phyloP scores from a whole-genome alignment of 1,284 basidiomycete species.

The Cutaneotrichosporon sp. region DNA sequence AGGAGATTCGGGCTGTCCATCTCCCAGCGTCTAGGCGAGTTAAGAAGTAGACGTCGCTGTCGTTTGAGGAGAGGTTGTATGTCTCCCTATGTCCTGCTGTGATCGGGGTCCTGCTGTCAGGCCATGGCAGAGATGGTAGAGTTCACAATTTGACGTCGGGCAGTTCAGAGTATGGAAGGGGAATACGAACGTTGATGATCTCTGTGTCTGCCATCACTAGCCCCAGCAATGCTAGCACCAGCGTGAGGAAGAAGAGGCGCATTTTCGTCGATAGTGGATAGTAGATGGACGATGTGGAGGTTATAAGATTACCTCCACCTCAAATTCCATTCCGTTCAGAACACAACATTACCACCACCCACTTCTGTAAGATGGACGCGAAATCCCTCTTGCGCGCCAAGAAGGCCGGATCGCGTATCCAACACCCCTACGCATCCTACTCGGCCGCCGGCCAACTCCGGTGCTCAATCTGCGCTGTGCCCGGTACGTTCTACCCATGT shows the following conservation, averaged over 20 bases:
- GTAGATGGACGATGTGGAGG: background rate
- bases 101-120: background rate
- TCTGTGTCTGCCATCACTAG: slow-evolving; percentile 40
- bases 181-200: slow-evolving; percentile 42
- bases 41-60: slow-evolving; percentile 24
- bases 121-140: background rate
- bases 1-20: slow-evolving; percentile 44
- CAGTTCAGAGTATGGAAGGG: slow-evolving; percentile 15
- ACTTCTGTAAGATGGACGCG: slow-evolving; percentile 37
- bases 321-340: background rate
- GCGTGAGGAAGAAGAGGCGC: background rate
- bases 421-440: slow-evolving; percentile 49
- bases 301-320: background rate
- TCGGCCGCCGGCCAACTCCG: slow-evolving; percentile 42
- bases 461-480: slow-evolving; percentile 50
- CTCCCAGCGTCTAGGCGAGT: slow-evolving; percentile 19
- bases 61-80: slow-evolving; percentile 13
- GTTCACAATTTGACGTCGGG: background rate
- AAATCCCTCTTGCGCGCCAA: slow-evolving; percentile 51
- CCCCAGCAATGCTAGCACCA: background rate
- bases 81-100: background rate
- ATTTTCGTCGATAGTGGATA: no score
- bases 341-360: slow-evolving; percentile 4
- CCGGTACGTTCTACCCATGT: slow-evolving; percentile 38
- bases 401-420: slow-evolving; percentile 47